Evolutionary conservation across 106 monocot genomes (phyloP).

Genomic region (Dioscorea alata): DNA sequence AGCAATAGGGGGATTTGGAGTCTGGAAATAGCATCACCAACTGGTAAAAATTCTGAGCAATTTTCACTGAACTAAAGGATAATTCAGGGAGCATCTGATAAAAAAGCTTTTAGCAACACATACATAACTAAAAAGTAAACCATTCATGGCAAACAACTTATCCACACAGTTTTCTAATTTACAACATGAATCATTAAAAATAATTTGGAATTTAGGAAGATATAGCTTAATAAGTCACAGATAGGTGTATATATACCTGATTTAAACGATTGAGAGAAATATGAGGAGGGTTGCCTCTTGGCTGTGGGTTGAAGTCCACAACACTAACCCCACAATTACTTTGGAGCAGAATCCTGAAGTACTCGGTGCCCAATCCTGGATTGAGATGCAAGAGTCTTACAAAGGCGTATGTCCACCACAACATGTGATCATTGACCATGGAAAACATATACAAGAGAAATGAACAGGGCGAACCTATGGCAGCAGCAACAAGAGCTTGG

Average conservation of each 20-base stretch:
- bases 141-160: no score
- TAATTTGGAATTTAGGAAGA: neutral
- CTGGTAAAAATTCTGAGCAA: neutral
- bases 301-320: conserved; percentile 64
- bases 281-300: conserved; percentile 36
- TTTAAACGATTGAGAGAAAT: conserved; percentile 87
- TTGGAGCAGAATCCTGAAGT: conserved; percentile 81
- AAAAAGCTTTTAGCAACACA: no score
- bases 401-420: no score
- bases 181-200: no score
- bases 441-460: neutral
- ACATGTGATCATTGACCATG: no score
- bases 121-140: no score
- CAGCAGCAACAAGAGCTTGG: conserved; percentile 86
- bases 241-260: conserved; percentile 45
- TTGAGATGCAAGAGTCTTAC: neutral
- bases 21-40: conserved; percentile 42
- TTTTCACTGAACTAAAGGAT: no score
- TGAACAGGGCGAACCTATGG: conserved; percentile 41
- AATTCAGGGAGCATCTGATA: no score
- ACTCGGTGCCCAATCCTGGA: conserved; percentile 69
- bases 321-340: conserved; percentile 96
- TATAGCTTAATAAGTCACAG: neutral
- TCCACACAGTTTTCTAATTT: no score
- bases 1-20: conserved; percentile 81